These are phyloP conservation scores for Fusarium oligoseptatum DNA, from an alignment of 2,329 filamentous ascomycete genomes.

Conservation along the genomic window DNA sequence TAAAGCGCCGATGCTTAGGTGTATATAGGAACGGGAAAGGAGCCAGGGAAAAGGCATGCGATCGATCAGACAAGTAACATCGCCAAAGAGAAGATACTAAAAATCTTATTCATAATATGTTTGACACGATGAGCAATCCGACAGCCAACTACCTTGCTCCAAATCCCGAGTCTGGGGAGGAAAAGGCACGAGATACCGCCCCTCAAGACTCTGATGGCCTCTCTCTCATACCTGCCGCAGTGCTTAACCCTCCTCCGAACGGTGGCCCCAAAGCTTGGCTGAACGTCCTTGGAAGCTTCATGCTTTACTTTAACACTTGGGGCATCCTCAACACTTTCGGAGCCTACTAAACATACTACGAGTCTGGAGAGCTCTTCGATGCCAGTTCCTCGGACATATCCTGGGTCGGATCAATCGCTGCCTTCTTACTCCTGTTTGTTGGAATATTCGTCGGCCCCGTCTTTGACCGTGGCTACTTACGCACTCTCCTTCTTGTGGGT, in stretches of 20 bases:
- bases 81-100: background rate
- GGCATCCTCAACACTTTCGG: conserved; percentile 60
- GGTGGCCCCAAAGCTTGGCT: background rate
- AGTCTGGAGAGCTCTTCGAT: conserved; percentile 46
- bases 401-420: conserved; percentile 61
- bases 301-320: conserved; percentile 69
- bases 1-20: background rate
- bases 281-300: background rate
- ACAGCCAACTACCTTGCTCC: background rate
- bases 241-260: background rate
- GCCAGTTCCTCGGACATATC: conserved; percentile 52
- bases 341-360: conserved; percentile 69
- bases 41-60: background rate
- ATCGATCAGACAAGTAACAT: background rate
- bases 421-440: conserved; percentile 56
- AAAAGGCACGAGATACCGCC: background rate
- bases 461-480: conserved; percentile 62
- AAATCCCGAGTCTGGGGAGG: background rate
- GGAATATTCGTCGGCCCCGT: conserved; percentile 56
- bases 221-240: background rate
- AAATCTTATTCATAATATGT: background rate
- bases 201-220: background rate
- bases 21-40: background rate
- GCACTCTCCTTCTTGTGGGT: conserved; percentile 56
- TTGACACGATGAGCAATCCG: background rate